Conservation (phyloP, 2,329 filamentous ascomycete species). For the Clarireedia paspali region DNA sequence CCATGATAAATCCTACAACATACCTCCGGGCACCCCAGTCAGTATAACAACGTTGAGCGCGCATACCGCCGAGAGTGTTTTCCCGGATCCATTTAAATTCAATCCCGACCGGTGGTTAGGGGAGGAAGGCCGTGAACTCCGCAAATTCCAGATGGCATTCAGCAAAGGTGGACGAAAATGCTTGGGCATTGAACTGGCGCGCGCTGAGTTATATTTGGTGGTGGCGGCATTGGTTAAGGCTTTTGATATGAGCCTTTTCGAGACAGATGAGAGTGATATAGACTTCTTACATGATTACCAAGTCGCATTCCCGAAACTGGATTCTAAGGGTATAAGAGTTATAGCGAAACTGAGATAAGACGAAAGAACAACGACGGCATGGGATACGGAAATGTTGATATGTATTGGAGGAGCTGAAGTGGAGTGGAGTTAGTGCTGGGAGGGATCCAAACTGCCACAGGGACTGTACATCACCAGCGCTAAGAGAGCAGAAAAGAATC, state of each 20-base stretch:
- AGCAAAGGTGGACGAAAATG: slow-evolving; percentile 34
- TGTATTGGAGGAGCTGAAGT: no score
- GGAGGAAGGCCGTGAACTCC: slow-evolving; percentile 14
- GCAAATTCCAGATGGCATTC: slow-evolving; percentile 33
- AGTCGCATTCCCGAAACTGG: background rate
- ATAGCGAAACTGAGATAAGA: background rate
- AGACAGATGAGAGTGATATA: slow-evolving; percentile 1
- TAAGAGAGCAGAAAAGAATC: no score
- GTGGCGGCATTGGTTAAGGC: background rate
- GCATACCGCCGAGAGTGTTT: slow-evolving; percentile 28
- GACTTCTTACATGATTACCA: slow-evolving; percentile 7
- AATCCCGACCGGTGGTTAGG: slow-evolving; percentile 35
- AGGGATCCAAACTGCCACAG: no score
- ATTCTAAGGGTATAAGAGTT: background rate
- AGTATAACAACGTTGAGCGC: slow-evolving; percentile 13
- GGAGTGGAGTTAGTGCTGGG: no score
- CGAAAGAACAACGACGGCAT: no score
- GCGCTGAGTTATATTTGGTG: slow-evolving; percentile 12
- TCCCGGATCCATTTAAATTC: slow-evolving; percentile 18
- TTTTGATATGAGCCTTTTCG: background rate
- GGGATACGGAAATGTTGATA: no score
- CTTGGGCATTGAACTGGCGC: slow-evolving; percentile 28
- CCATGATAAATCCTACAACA: slow-evolving; percentile 10
- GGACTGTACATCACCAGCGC: no score
- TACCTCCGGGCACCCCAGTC: slow-evolving; percentile 15